These are phyloP conservation scores for Gentiana straminea DNA, from an alignment of 257 asterid species.

Conservation along the genomic window DNA sequence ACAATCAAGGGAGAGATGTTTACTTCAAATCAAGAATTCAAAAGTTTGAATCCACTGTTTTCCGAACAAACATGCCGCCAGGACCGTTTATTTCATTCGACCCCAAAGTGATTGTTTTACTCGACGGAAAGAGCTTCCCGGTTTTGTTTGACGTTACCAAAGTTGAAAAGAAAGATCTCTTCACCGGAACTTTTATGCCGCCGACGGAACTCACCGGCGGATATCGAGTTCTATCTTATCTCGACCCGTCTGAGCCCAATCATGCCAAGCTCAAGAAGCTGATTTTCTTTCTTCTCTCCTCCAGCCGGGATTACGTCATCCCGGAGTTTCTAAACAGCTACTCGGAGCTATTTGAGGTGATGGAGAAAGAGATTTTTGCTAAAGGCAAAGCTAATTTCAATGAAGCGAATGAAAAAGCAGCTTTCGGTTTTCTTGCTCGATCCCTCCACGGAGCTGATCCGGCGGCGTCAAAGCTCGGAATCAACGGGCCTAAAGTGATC, in stretches of 20 bases:
- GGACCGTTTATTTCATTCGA: slow-evolving; percentile 60
- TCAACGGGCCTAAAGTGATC: slow-evolving; percentile 56
- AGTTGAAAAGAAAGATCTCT: slow-evolving; percentile 73
- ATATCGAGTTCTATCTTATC: slow-evolving; percentile 54
- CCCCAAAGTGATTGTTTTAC: slow-evolving; percentile 65
- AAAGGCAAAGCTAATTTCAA: slow-evolving; percentile 48
- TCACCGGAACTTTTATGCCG: slow-evolving; percentile 82
- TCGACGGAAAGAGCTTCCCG: slow-evolving; percentile 82
- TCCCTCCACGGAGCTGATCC: slow-evolving; percentile 54
- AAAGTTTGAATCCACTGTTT: slow-evolving; percentile 63
- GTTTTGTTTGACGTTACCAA: slow-evolving; percentile 51
- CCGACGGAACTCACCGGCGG: slow-evolving; percentile 77
- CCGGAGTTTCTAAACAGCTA: slow-evolving; percentile 57
- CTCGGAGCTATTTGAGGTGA: slow-evolving; percentile 27
- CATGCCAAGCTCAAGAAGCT: slow-evolving; percentile 58
- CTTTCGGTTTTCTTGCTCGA: slow-evolving; percentile 57
- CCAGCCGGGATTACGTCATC: slow-evolving; percentile 47
- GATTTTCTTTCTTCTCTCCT: slow-evolving; percentile 42
- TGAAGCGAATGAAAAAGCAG: slow-evolving; percentile 53
- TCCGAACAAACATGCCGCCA: slow-evolving; percentile 84
- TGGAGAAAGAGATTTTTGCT: slow-evolving; percentile 39
- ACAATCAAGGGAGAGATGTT: slow-evolving; percentile 71
- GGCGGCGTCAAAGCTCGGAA: slow-evolving; percentile 34
- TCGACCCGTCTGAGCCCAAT: slow-evolving; percentile 78
- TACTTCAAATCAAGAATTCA: slow-evolving; percentile 59